Percentiles rank a stretch among this genome's conserved stretches.
Conservation (phyloP, 352 stramenopile species). For the Porosira glacialis region DNA sequence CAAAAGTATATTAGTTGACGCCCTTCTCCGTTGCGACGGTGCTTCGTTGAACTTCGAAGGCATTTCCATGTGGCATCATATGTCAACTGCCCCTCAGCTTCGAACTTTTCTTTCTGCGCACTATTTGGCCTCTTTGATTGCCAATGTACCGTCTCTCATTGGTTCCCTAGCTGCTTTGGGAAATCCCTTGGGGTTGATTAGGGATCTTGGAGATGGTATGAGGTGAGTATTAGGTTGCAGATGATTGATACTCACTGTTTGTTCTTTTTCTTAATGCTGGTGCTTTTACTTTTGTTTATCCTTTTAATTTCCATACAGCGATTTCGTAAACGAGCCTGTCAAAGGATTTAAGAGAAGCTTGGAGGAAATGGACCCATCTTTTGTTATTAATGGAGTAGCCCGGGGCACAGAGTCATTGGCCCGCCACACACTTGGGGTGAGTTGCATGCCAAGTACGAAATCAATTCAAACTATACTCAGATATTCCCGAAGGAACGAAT, state of each 20-base stretch:
- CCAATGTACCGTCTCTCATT: constrained; percentile 75
- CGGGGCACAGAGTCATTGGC: constrained; percentile 78
- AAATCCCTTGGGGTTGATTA: constrained; percentile 81
- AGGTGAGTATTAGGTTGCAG: constrained; percentile 27
- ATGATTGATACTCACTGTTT: constrained; percentile 3
- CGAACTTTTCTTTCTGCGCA: constrained; percentile 64
- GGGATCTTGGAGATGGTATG: constrained; percentile 74
- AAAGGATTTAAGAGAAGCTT: constrained; percentile 80
- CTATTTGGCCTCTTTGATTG: constrained; percentile 66
- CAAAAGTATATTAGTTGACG: constrained; percentile 78
- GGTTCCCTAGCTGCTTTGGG: constrained; percentile 80
- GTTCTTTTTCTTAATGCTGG: constrained; percentile 8
- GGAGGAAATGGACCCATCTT: constrained; percentile 77
- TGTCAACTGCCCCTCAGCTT: constrained; percentile 58
- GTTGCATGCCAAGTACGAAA: constrained; percentile 1
- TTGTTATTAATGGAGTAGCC: constrained; percentile 79
- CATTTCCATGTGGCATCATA: constrained; percentile 68
- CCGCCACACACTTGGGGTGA: constrained; percentile 79
- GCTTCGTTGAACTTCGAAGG: constrained; percentile 69
- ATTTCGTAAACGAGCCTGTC: constrained; percentile 82
- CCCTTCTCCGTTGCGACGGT: constrained; percentile 63
- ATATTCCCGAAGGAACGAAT: not conserved
- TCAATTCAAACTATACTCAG: not conserved
- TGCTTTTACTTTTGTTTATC: not conserved
- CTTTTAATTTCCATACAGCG: constrained; percentile 23